Conservation (phyloP, 2,329 filamentous ascomycete species). For the Plenodomus lindquistii region DNA sequence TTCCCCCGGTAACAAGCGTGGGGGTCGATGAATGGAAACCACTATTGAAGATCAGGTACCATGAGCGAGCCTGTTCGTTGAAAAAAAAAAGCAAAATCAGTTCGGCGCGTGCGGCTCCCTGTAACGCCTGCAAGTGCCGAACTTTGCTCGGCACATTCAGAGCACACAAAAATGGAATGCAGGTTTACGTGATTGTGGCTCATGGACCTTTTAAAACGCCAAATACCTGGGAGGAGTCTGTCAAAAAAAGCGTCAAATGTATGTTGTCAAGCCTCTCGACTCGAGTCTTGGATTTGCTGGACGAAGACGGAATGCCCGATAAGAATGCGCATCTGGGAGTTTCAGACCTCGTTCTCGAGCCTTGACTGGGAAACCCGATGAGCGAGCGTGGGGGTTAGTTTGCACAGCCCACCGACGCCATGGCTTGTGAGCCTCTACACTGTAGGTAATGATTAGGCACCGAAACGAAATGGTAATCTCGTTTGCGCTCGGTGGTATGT, state of each 20-base stretch:
- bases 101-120: constrained; percentile 26
- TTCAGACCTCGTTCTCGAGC: too few species aligned
- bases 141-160: constrained; percentile 15
- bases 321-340: too few species aligned
- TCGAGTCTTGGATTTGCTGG: too few species aligned
- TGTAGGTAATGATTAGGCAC: constrained; percentile 13
- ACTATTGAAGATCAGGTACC: constrained; percentile 39
- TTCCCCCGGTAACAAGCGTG: constrained; percentile 27
- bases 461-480: constrained; percentile 1
- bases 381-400: constrained; percentile 28
- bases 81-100: constrained; percentile 33
- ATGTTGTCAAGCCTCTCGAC: too few species aligned
- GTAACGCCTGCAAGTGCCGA: constrained; percentile 25
- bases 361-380: too few species aligned
- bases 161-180: constrained; percentile 3
- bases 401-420: constrained; percentile 11
- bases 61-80: constrained; percentile 25
- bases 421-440: constrained; percentile 9
- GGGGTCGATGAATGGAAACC: constrained; percentile 21
- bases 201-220: too few species aligned
- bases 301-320: too few species aligned
- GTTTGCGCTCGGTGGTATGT: constrained; percentile 3
- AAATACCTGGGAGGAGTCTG: too few species aligned
- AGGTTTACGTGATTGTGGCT: constrained; percentile 1
- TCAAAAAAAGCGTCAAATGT: too few species aligned